These are phyloP conservation scores for Orbilia javanica DNA, from an alignment of 2,329 filamentous ascomycete genomes.

Conservation along the genomic window DNA sequence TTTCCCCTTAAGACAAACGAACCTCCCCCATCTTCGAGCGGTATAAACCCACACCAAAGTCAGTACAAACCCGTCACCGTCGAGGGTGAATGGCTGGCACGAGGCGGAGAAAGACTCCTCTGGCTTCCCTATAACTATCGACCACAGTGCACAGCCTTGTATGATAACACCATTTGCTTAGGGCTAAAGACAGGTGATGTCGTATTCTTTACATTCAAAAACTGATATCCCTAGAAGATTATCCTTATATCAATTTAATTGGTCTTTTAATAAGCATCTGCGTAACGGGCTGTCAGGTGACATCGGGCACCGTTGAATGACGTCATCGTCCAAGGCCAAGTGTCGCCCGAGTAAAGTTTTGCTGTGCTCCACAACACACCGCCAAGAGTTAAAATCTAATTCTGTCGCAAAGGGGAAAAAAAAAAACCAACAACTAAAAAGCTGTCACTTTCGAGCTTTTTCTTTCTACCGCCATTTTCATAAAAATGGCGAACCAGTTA, in stretches of 20 bases:
- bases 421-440: no score
- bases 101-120: constrained; percentile 3
- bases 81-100: background rate
- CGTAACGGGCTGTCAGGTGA: no score
- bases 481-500: background rate
- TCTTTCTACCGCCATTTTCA: background rate
- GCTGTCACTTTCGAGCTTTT: background rate
- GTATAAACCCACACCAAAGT: background rate
- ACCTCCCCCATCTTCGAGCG: background rate
- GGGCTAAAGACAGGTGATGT: background rate
- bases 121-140: constrained; percentile 18
- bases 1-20: background rate
- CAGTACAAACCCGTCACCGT: background rate
- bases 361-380: background rate
- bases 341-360: no score
- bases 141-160: background rate
- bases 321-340: no score
- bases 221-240: background rate
- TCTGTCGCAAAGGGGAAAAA: no score
- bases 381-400: no score
- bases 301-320: no score
- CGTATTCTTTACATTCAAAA: background rate
- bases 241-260: no score
- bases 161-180: background rate
- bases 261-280: no score